Percentiles rank a stretch among this genome's conserved stretches.
Conservation (phyloP, 768 basidiomycete genomes). For the Collybia sp. region DNA sequence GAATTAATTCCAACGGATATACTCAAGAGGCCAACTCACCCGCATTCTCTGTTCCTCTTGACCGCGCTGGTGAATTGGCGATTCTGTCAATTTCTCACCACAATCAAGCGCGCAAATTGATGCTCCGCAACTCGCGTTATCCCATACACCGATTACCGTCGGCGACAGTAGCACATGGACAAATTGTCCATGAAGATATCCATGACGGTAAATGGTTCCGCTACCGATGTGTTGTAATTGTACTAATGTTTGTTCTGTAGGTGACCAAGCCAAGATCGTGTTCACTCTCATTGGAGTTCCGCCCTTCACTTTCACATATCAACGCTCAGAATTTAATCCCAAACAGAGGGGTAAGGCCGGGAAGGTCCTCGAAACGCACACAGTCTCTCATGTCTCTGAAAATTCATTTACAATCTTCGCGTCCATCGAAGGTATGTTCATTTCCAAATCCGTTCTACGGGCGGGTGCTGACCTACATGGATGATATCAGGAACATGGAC, state of each 20-base stretch:
- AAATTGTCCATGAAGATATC: slow-evolving; percentile 72
- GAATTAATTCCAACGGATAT: slow-evolving; percentile 65
- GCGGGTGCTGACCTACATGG: neutral
- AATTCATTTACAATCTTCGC: slow-evolving; percentile 87
- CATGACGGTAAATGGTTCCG: slow-evolving; percentile 64
- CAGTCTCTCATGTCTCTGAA: slow-evolving; percentile 67
- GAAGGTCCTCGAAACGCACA: slow-evolving; percentile 84
- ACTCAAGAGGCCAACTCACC: slow-evolving; percentile 68
- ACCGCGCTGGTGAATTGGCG: slow-evolving; percentile 72
- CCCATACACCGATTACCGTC: slow-evolving; percentile 76
- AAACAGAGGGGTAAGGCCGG: slow-evolving; percentile 55
- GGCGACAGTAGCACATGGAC: slow-evolving; percentile 81
- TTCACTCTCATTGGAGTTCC: slow-evolving; percentile 86
- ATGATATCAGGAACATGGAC: slow-evolving; percentile 69
- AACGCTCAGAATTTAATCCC: slow-evolving; percentile 61
- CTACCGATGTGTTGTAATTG: neutral
- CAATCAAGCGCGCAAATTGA: slow-evolving; percentile 82
- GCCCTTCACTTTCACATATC: slow-evolving; percentile 93
- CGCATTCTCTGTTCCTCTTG: slow-evolving; percentile 75
- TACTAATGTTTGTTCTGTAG: slow-evolving; percentile 24
- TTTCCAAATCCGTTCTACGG: slow-evolving; percentile 1
- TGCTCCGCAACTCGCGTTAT: slow-evolving; percentile 64
- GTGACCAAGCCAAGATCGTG: slow-evolving; percentile 86
- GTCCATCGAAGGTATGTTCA: slow-evolving; percentile 67
- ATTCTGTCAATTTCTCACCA: slow-evolving; percentile 84